Evolutionary conservation across 768 basidiomycete species (phyloP), one percentile per base, ranked within the genome.

Genomic region (Russula sp.): DNA sequence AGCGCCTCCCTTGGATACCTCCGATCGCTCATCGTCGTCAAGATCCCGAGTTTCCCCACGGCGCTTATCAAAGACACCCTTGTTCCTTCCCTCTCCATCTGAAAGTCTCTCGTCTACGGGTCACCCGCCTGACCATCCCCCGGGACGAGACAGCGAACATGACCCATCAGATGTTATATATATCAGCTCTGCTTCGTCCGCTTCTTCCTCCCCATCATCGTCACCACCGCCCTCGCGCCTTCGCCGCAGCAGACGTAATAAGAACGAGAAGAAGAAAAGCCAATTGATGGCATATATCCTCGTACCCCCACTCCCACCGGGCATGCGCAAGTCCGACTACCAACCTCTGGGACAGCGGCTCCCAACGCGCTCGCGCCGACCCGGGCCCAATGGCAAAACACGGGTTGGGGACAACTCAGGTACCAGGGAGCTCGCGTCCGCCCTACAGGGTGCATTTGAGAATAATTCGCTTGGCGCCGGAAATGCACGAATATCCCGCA

Each of bases 21-120:
- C 31, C 51, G 20, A n/a, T n/a, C 16, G 27, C 31, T 47, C 57
- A 1, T 58, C 51, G 31, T 53, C 56, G 32, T 63, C 55, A 3
- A 40, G 22, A 6, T 52, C 55, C 50, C 34, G n/a, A 5, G 49
- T 13, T 22, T 7, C 50, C 1, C 3, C 44, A 9, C 27, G 16
- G n/a, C 51, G 32, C 27, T 10, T n/a, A 5, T 52, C 61, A 16
- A 63, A 53, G 13, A 57, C 62, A 2, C 62, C 62, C 8, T 42
- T 63, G 13, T 63, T 58, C 37, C 62, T 54, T 32, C 62, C 62
- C 37, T 63, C 56, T 4, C 56, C 62, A 3, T 47, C 62, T 11
- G 62, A 53, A n/a, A 52, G 55, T 22, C 1, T 1, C 39, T n/a
- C 7, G 1, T 18, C 27, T 14, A 8, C 40, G 16, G 16, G 0